Evolutionary conservation across 2,329 filamentous ascomycete genomes (phyloP).

Genomic region (Arthroderma sp.): DNA sequence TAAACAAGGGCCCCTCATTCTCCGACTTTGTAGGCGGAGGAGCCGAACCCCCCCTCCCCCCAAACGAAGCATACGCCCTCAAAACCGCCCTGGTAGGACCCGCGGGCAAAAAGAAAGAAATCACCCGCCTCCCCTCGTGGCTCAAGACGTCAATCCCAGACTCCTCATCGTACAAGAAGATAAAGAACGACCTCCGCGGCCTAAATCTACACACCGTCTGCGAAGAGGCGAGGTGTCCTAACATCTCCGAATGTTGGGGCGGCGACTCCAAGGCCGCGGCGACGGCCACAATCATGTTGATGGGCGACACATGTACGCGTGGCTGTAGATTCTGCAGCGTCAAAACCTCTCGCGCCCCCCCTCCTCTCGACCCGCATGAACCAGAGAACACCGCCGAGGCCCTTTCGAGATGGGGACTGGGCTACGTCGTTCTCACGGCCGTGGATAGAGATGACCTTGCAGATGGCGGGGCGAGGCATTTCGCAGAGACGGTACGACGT

Average conservation of each 20-base stretch:
- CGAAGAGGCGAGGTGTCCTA: slow-evolving; percentile 93
- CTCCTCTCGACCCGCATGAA: slow-evolving; percentile 86
- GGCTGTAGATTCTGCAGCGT: slow-evolving; percentile 96
- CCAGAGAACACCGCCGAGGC: slow-evolving; percentile 95
- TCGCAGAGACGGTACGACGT: slow-evolving; percentile 83
- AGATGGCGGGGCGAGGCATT: slow-evolving; percentile 80
- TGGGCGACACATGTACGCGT: slow-evolving; percentile 95
- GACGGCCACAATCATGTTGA: slow-evolving; percentile 97
- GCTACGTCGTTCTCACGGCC: slow-evolving; percentile 86
- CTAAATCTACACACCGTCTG: slow-evolving; percentile 90
- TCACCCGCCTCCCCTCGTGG: slow-evolving; percentile 76
- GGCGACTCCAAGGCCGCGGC: slow-evolving; percentile 77
- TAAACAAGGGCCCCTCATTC: slow-evolving; percentile 55
- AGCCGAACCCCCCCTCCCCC: slow-evolving; percentile 32
- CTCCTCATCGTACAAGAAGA: slow-evolving; percentile 79
- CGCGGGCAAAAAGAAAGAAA: slow-evolving; percentile 50
- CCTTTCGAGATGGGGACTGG: slow-evolving; percentile 79
- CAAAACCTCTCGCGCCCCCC: slow-evolving; percentile 66
- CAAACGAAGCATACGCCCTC: slow-evolving; percentile 46
- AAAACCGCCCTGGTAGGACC: slow-evolving; percentile 51
- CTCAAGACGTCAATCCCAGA: slow-evolving; percentile 90
- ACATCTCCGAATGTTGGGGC: slow-evolving; percentile 97
- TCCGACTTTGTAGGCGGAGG: slow-evolving; percentile 47
- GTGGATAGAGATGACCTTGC: slow-evolving; percentile 87
- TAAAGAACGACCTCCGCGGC: slow-evolving; percentile 85